Percentiles rank a stretch among this genome's conserved stretches.
Conservation (phyloP, 2,329 filamentous ascomycete species). For the Lanzia echinophila region DNA sequence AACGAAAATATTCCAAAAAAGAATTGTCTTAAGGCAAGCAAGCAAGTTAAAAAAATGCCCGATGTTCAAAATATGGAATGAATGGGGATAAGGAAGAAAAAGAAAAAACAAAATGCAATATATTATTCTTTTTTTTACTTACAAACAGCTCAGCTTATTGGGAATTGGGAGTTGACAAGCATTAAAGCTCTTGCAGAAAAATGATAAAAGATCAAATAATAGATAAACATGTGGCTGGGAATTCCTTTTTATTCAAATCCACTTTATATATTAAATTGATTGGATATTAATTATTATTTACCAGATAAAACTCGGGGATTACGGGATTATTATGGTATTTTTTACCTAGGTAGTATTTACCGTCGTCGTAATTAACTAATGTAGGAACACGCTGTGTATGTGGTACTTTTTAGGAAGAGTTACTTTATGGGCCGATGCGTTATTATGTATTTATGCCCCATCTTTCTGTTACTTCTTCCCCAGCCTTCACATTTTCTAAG, state of each 20-base stretch:
- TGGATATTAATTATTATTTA: neutral
- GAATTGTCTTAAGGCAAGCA: no score
- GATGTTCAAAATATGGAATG: no score
- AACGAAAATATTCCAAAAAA: neutral
- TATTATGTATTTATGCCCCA: neutral
- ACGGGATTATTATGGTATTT: neutral
- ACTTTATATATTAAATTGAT: neutral
- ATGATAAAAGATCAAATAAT: neutral
- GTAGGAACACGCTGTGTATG: neutral
- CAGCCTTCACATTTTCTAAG: neutral
- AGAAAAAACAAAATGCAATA: no score
- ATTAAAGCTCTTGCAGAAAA: neutral
- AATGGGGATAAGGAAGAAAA: no score
- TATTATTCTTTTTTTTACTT: no score
- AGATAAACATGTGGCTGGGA: constrained; percentile 10
- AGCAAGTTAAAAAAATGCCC: no score
- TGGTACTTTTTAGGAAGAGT: neutral
- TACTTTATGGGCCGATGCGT: neutral
- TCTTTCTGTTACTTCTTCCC: neutral
- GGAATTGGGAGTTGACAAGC: neutral
- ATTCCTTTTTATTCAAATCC: neutral
- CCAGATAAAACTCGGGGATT: neutral
- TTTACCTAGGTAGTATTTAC: no score
- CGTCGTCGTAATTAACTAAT: neutral
- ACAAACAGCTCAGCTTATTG: neutral